Percentiles rank a stretch among this genome's conserved stretches.
These are phyloP conservation scores for Arxiozyma heterogenica DNA, from an alignment of 1,139 yeast genomes.

Conservation along the genomic window DNA sequence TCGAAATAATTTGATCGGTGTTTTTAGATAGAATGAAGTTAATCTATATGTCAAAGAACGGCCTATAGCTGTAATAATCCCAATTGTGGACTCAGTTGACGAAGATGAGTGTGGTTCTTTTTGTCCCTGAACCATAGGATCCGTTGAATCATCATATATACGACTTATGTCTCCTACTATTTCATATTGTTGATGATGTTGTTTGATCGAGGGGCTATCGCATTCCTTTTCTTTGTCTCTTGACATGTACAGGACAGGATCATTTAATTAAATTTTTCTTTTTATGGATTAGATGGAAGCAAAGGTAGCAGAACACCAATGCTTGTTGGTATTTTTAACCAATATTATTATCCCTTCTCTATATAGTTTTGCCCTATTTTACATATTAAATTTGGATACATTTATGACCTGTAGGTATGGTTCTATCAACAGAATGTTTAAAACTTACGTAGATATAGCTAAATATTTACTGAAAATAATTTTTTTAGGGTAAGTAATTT, in stretches of 20 bases:
- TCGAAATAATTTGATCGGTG: constrained; percentile 77
- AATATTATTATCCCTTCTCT: too few species aligned
- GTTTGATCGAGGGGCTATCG: neutral
- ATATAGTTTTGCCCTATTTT: too few species aligned
- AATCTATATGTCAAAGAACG: constrained; percentile 76
- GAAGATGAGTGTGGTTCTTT: neutral
- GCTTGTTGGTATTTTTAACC: too few species aligned
- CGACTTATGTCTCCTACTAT: too few species aligned
- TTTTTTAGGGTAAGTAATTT: too few species aligned
- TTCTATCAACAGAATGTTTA: too few species aligned
- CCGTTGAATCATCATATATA: neutral
- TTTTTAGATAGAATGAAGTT: constrained; percentile 67
- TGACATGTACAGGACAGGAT: neutral
- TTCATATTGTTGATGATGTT: neutral
- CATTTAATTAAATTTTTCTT: neutral
- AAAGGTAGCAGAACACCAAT: too few species aligned
- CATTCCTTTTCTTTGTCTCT: neutral
- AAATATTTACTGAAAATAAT: too few species aligned
- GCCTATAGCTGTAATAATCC: constrained; percentile 71
- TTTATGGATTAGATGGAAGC: too few species aligned
- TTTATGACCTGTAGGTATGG: too few species aligned
- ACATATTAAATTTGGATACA: too few species aligned
- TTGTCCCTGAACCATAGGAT: neutral
- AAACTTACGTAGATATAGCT: too few species aligned
- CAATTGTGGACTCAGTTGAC: constrained; percentile 15